These are phyloP conservation scores for Penicillium italicum DNA, from an alignment of 2,329 filamentous ascomycete genomes.

Conservation along the genomic window DNA sequence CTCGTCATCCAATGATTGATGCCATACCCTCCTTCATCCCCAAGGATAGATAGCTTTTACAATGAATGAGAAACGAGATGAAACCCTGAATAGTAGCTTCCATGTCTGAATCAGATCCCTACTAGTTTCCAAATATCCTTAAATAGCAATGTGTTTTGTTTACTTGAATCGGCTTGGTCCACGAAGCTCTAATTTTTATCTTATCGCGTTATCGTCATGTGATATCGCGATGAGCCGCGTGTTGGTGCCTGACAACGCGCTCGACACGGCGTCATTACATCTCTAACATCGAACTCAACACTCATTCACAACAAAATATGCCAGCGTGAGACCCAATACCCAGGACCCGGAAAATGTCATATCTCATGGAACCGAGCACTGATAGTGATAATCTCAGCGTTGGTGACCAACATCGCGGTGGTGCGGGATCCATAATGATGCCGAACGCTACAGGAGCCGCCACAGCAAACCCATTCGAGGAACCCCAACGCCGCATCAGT, in stretches of 20 bases:
- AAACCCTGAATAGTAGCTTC: background rate
- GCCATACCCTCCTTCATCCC: background rate
- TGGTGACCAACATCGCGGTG: constrained; percentile 62
- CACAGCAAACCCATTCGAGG: constrained; percentile 74
- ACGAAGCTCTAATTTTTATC: background rate
- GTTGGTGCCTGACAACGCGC: constrained; percentile 13
- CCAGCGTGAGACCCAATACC: constrained; percentile 42
- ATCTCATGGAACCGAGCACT: constrained; percentile 15
- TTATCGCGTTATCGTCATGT: constrained; percentile 26
- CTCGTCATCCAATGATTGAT: constrained; percentile 61
- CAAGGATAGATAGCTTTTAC: constrained; percentile 3
- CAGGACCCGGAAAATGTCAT: background rate
- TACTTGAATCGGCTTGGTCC: background rate
- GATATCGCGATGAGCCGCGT: constrained; percentile 33
- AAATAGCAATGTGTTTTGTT: background rate
- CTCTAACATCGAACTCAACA: constrained; percentile 11
- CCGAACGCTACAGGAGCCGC: constrained; percentile 32
- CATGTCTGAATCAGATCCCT: background rate
- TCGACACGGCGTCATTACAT: constrained; percentile 14
- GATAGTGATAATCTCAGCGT: constrained; percentile 48
- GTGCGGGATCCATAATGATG: constrained; percentile 42
- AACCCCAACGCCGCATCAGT: constrained; percentile 63
- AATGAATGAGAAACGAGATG: constrained; percentile 12
- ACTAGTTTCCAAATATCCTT: background rate
- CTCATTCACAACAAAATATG: constrained; percentile 34